These are phyloP conservation scores for Anacardium occidentale DNA, from an alignment of 345 rosid species.

Conservation along the genomic window DNA sequence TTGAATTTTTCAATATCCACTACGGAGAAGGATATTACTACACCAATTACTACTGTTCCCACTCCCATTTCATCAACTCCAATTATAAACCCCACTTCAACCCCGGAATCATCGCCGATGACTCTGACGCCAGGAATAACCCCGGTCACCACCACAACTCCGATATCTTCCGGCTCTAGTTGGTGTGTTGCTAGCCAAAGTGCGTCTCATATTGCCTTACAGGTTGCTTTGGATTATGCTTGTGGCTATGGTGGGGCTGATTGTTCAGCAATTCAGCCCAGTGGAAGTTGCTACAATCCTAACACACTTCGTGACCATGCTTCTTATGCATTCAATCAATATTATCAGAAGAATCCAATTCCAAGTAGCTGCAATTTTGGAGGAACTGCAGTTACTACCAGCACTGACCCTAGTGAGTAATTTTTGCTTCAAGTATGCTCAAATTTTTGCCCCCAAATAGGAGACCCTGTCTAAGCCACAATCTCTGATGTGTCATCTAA, in stretches of 20 bases:
- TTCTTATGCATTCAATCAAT: constrained; percentile 75
- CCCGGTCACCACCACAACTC: constrained; percentile 22
- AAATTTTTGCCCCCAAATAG: too few relatives aligned
- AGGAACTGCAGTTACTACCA: constrained; percentile 73
- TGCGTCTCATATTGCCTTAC: constrained; percentile 60
- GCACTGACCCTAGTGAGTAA: constrained; percentile 79
- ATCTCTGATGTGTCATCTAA: too few relatives aligned
- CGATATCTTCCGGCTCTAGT: constrained; percentile 42
- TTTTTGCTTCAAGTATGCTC: background rate
- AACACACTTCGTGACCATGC: constrained; percentile 62
- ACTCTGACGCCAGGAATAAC: constrained; percentile 28
- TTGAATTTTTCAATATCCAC: constrained; percentile 14
- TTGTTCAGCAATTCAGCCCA: constrained; percentile 61
- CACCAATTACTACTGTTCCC: constrained; percentile 55
- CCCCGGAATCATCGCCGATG: constrained; percentile 45
- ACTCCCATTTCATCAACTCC: constrained; percentile 26
- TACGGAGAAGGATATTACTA: constrained; percentile 48
- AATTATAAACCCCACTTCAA: constrained; percentile 41
- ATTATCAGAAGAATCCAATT: constrained; percentile 71
- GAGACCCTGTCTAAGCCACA: too few relatives aligned
- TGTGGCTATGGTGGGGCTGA: constrained; percentile 83
- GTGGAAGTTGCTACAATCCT: constrained; percentile 67
- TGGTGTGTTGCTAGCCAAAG: constrained; percentile 89
- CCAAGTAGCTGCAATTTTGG: constrained; percentile 82
- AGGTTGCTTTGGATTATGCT: constrained; percentile 81